Evolutionary conservation across 2,329 filamentous ascomycete genomes (phyloP), one percentile per base, ranked within the genome.

Genomic region (Pseudogymnoascus sp.): DNA sequence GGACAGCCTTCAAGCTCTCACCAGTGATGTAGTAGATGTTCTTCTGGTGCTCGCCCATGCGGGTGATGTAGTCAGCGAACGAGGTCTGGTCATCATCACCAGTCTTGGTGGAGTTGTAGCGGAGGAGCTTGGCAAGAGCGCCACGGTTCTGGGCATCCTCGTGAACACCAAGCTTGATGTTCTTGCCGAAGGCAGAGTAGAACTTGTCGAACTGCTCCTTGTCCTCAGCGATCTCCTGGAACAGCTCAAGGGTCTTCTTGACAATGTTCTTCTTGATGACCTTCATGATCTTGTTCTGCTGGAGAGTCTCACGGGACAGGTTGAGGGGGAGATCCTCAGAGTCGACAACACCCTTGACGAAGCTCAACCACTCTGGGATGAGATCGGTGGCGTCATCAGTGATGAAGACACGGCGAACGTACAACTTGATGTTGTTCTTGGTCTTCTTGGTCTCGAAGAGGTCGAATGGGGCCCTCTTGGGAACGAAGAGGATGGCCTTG

Each of bases 231-330:
- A 99, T 99, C 85, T 99, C 94, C 74, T 87, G 86, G 89, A 99
- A 99, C 78, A 99, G 91, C 85, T 99, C 94, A 69, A 99, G 91
- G 69, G 91, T 90, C 90, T 99, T 99, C 92, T 97, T 99, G 85
- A 99, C 92, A 69, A 99, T 96, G 88, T 99, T 99, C 92, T 99
- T 99, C 88, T 95, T 96, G 87, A 97, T 97, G 79, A 97, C 94
- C 89, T 97, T 97, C 94, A 97, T 97, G 85, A 99, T 99, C 92
- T 97, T 97, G 90, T 97, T 99, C 86, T 97, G 94, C 83, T 99
- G 94, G 59, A 99, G 91, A 63, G 93, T 97, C 88, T 99, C 94
- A 89, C 94, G 94, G 75, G 94, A 97, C 82, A 99, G 80, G 87
- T 99, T 99, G 79, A 99, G 89, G 72, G 94, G 94, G 67, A 99